Conservation (phyloP, 2,329 filamentous ascomycete species). For the Stenocarpella maydis region DNA sequence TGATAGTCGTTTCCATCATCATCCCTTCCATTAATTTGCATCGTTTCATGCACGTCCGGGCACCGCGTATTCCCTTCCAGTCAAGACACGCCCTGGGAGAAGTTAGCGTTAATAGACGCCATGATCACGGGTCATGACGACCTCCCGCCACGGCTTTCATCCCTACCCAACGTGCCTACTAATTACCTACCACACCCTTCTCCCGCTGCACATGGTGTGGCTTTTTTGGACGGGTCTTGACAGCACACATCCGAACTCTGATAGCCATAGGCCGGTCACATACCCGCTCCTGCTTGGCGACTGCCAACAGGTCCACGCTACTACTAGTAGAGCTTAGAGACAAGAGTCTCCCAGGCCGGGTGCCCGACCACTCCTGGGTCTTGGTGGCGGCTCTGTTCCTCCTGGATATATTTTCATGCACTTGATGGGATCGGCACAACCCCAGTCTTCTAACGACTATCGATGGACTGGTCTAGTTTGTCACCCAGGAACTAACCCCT, state of each 20-base stretch:
- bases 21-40: background rate
- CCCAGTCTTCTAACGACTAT: background rate
- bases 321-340: slow-evolving; percentile 18
- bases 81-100: background rate
- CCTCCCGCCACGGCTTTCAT: background rate
- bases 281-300: background rate
- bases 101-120: background rate
- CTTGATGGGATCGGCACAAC: background rate
- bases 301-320: slow-evolving; percentile 11
- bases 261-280: background rate
- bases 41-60: background rate
- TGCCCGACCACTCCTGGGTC: slow-evolving; percentile 23
- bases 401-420: background rate
- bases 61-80: background rate
- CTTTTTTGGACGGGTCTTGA: slow-evolving; percentile 24
- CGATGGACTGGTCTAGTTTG: background rate
- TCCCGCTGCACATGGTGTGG: slow-evolving; percentile 28
- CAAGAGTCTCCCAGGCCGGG: slow-evolving; percentile 24
- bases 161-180: background rate
- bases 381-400: background rate
- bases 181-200: slow-evolving; percentile 19
- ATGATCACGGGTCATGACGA: slow-evolving; percentile 11
- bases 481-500: slow-evolving; percentile 6
- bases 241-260: slow-evolving; percentile 19
- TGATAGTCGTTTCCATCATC: background rate